Conservation (phyloP, 225 moss, liverwort and hornwort species). For the Ulota crispa region DNA sequence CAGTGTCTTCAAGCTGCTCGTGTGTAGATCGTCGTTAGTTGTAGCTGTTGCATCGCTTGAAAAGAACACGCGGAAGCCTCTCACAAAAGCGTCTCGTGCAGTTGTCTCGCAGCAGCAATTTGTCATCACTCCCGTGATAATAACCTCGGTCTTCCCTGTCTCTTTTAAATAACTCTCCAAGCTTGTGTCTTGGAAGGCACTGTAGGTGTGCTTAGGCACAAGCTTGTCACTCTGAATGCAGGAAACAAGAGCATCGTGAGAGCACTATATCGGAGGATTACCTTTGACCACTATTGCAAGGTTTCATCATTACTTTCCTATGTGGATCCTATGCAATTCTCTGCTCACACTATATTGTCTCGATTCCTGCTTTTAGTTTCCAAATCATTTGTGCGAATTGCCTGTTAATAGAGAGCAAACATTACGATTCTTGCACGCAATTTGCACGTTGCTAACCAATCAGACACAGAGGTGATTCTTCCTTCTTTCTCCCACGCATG, state of each 20-base stretch:
- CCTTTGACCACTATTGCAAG: not conserved
- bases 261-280: not conserved
- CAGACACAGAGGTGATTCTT: not conserved
- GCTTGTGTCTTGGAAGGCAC: constrained; percentile 43
- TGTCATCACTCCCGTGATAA: constrained; percentile 53
- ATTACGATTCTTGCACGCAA: not conserved
- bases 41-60: constrained; percentile 56
- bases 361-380: not conserved
- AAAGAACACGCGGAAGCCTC: constrained; percentile 53
- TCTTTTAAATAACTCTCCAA: constrained; percentile 38
- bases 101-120: constrained; percentile 61
- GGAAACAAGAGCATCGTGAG: not conserved
- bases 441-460: not conserved
- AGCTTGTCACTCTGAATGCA: constrained; percentile 37
- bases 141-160: constrained; percentile 49
- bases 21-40: constrained; percentile 38
- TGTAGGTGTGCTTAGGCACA: constrained; percentile 55
- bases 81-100: constrained; percentile 54
- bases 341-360: too few relatives aligned
- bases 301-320: not conserved
- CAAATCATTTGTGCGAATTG: not conserved
- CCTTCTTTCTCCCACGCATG: not conserved
- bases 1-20: constrained; percentile 49
- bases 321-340: not conserved
- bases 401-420: not conserved